Evolutionary conservation across 768 basidiomycete species (phyloP).

Genomic region (Mycena venus): DNA sequence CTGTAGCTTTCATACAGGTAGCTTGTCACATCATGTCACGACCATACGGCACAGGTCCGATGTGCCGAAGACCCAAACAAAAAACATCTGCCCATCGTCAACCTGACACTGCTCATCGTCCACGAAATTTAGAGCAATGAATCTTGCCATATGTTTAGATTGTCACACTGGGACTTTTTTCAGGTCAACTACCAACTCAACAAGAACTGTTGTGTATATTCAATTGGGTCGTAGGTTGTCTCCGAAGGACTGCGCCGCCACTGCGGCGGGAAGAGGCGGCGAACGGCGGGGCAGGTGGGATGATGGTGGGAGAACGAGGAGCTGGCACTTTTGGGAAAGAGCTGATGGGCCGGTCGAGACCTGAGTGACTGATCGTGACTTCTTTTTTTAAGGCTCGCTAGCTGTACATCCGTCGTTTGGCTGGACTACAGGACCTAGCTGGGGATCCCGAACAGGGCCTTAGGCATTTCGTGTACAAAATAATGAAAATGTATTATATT

Average conservation of each 20-base stretch:
- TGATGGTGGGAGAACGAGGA: background rate
- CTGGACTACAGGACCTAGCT: too few species aligned
- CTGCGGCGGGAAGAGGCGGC: background rate
- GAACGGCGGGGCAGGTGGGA: background rate
- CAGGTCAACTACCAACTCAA: background rate
- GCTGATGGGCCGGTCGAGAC: background rate
- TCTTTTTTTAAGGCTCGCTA: background rate
- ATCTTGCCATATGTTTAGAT: background rate
- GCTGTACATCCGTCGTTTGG: too few species aligned
- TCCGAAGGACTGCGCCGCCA: background rate
- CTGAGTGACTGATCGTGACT: background rate
- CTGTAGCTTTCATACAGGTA: background rate
- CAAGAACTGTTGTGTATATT: background rate
- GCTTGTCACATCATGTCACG: background rate
- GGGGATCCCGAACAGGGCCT: too few species aligned
- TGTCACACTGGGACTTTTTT: background rate
- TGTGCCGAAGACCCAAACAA: background rate
- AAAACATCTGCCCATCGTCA: background rate
- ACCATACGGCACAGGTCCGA: background rate
- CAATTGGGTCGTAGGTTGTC: background rate
- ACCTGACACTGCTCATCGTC: background rate
- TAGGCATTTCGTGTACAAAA: too few species aligned
- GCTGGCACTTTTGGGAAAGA: background rate
- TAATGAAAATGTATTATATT: too few species aligned
- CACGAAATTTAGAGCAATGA: background rate